A percentile compares a stretch with the other conserved stretches of the same genome.
Conservation (phyloP, 345 rosid genomes). For the Excoecaria cochinchinensis region DNA sequence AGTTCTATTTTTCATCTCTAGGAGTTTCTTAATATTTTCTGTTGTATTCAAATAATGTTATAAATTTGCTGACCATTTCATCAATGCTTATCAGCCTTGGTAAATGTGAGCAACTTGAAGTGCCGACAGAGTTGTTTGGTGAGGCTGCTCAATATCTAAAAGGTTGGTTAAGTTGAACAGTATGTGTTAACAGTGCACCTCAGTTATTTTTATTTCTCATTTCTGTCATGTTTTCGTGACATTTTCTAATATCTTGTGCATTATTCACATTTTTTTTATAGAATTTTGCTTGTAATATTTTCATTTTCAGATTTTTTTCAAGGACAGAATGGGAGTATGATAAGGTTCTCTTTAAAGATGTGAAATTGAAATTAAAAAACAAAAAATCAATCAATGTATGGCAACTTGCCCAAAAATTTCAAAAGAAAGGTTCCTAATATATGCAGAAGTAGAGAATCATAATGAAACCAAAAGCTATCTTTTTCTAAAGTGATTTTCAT, state of each 20-base stretch:
- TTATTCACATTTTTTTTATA: not conserved
- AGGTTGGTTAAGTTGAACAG: conserved; percentile 46
- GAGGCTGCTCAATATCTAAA: conserved; percentile 66
- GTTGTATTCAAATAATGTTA: not conserved
- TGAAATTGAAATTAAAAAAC: not conserved
- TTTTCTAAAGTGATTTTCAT: not conserved
- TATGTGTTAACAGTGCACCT: not conserved
- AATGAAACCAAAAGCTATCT: not conserved
- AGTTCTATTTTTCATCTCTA: conserved; percentile 29
- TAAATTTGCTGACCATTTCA: not conserved
- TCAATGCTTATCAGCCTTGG: conserved; percentile 49
- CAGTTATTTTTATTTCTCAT: not conserved
- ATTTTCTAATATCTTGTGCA: not conserved
- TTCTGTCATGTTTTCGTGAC: not conserved
- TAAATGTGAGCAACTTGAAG: conserved; percentile 85
- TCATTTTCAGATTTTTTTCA: not conserved
- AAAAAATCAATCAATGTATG: not conserved
- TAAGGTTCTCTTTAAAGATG: not conserved
- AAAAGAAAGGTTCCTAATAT: not conserved
- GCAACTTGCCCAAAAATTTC: no score
- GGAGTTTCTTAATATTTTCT: not conserved
- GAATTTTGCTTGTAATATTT: not conserved
- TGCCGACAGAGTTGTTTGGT: conserved; percentile 71
- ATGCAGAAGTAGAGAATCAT: not conserved
- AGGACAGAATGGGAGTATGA: not conserved